Conservation (phyloP, 345 rosid genomes). For the Lepidium sativum region DNA sequence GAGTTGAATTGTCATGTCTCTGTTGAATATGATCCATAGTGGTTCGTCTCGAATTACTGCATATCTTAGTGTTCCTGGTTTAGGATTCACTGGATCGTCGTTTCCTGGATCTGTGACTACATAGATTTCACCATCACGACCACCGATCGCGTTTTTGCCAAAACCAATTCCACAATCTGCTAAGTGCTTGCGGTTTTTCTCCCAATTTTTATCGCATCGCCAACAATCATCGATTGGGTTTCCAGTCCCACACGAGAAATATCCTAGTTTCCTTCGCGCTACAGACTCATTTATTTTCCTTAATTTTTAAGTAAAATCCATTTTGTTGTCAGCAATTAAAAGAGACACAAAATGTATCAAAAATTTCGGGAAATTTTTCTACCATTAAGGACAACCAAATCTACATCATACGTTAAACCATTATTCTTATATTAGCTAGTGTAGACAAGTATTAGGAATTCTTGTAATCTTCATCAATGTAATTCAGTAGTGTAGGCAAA, state of each 20-base stretch:
- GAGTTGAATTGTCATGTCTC: slow-evolving; percentile 67
- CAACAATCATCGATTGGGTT: slow-evolving; percentile 86
- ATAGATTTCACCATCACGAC: slow-evolving; percentile 61
- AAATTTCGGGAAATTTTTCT: too few relatives aligned
- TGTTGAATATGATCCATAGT: slow-evolving; percentile 60
- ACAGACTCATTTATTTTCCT: slow-evolving; percentile 53
- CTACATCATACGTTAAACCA: too few relatives aligned
- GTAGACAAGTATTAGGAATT: neutral
- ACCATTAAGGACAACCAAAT: too few relatives aligned
- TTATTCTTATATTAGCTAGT: too few relatives aligned
- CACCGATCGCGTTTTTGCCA: slow-evolving; percentile 70
- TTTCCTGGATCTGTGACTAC: slow-evolving; percentile 55
- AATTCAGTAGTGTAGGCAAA: neutral
- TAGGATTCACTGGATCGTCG: slow-evolving; percentile 59
- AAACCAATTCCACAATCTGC: slow-evolving; percentile 80
- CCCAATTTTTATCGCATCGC: slow-evolving; percentile 76
- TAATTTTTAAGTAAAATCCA: neutral
- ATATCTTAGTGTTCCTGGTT: slow-evolving; percentile 59
- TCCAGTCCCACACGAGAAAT: slow-evolving; percentile 60
- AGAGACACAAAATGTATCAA: too few relatives aligned
- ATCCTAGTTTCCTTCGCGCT: slow-evolving; percentile 58
- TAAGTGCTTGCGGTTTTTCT: slow-evolving; percentile 52
- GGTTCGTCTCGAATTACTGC: slow-evolving; percentile 72
- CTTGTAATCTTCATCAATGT: neutral
- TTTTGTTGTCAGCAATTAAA: too few relatives aligned